Percentiles rank a stretch among this genome's conserved stretches.
These are phyloP conservation scores for Didymella arachidicola DNA, from an alignment of 2,329 filamentous ascomycete genomes.

Conservation along the genomic window DNA sequence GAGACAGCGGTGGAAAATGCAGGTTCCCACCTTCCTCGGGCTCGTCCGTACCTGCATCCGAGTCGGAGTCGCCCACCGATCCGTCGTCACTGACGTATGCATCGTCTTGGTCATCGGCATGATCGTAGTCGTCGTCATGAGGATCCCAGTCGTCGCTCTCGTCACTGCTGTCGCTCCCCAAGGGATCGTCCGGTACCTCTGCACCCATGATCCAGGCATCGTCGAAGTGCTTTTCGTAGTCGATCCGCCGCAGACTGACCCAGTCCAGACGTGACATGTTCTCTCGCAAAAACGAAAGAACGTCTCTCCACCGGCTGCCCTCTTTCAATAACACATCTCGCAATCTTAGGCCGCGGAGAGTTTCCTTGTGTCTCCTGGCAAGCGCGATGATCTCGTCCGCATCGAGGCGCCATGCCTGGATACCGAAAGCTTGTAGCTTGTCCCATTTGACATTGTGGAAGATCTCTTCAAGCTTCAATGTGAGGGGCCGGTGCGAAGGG, in stretches of 20 bases:
- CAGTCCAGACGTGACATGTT: slow-evolving; percentile 67
- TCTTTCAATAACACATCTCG: slow-evolving; percentile 68
- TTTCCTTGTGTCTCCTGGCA: slow-evolving; percentile 62
- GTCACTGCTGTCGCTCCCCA: slow-evolving; percentile 55
- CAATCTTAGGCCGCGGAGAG: slow-evolving; percentile 66
- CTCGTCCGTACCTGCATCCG: slow-evolving; percentile 47
- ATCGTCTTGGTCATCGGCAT: slow-evolving; percentile 40
- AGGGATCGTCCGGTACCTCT: slow-evolving; percentile 58
- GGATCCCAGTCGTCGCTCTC: slow-evolving; percentile 48
- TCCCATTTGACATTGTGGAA: slow-evolving; percentile 70
- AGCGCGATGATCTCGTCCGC: slow-evolving; percentile 68
- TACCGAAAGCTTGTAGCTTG: slow-evolving; percentile 68
- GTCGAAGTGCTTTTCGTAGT: slow-evolving; percentile 65
- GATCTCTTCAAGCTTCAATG: slow-evolving; percentile 65
- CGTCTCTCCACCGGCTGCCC: slow-evolving; percentile 67
- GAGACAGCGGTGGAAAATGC: slow-evolving; percentile 56
- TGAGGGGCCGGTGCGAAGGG: slow-evolving; percentile 63
- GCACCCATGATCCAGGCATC: slow-evolving; percentile 55
- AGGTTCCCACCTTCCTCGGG: slow-evolving; percentile 52
- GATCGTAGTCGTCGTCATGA: slow-evolving; percentile 42
- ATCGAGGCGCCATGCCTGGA: slow-evolving; percentile 69
- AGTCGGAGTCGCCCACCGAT: slow-evolving; percentile 45
- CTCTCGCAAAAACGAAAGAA: slow-evolving; percentile 64
- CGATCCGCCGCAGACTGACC: slow-evolving; percentile 68
- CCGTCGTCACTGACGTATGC: slow-evolving; percentile 47